Base-by-base conservation (phyloP, 2,329 filamentous ascomycete genomes). In the Xylariaceae sp. region DNA sequence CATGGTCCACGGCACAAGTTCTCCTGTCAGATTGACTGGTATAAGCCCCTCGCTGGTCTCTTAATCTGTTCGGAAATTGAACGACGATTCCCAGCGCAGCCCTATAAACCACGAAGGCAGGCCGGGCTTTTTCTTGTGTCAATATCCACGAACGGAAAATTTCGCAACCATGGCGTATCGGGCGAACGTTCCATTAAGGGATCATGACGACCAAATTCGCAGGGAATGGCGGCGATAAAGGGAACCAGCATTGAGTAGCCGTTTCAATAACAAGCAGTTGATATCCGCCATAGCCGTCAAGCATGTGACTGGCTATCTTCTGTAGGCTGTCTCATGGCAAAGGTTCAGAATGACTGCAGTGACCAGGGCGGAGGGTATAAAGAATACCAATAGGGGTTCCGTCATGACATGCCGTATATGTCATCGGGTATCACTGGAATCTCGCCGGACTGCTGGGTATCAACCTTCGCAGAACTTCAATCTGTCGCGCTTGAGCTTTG, bases 401-500 rank as follows among this genome's bases (percentile, higher is more conserved):
- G 9, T 13, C 4, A 15, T 50, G 10, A 44, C 34, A 11, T 10
- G 11, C 17, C 5, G 47, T 34, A 55, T n/a, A 37, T 47, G 49
- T 37, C 5, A 50, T 51, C 17, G 62, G 56, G 70, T 66, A 76
- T 69, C 64, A 74, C 64, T 73, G 71, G 61, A 78, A 79, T 63
- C 84, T 84, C 11, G 77, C 75, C 13, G 80, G 79, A 61, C 86
- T 86, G 66, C 82, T 88, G 59, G 82, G 78, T 73, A 91, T 87
- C 75, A 91, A 78, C 70, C 82, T 84, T 65, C 80, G 79, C 67
- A 90, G 69, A 9, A 87, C 81, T 63, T 88, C 85, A 60, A 89
- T 85, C 72, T 91, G 87, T 65, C 84, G 84, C 44, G 83, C 77
- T 68, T 90, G 78, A 51, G 81, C 82, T 67, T 84, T 81, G 68